Base-by-base conservation (phyloP, 75 land plant species). In the Larix kaempferi region DNA sequence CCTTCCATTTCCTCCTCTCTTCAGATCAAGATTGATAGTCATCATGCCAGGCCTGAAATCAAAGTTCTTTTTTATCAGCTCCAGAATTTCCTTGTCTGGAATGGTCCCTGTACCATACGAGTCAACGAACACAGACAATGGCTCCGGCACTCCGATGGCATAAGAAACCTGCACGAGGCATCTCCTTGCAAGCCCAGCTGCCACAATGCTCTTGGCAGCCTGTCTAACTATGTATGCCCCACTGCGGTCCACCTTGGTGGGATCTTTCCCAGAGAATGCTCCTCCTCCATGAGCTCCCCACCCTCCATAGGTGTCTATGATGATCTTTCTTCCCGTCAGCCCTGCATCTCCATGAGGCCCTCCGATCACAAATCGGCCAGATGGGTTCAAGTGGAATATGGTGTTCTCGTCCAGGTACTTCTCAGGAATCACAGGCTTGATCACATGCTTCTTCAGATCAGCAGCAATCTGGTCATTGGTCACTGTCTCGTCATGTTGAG, bases 71-170 rank as follows among this genome's bases (percentile, higher is more conserved):
- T 92, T 92, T 57, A 92, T 90, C 49, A 91, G 82, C 88, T 88
- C 74, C 79, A 91, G 73, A 19, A 91, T 89, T 76, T 89, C 89
- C 57, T 81, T 84, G 82, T 91, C 91, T 6, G 85, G 89, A 78
- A 91, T 91, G 81, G 81, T 89, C 16, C 91, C 94, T 4, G 91
- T 91, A 21, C 84, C 84, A 73, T 91, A 89, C 15, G 91, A 82
- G 77, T 91, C 91, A 39, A 91, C 89, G 57, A 91, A 91, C 56
- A 91, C 89, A 1, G 94, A 91, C 26, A 91, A 80, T 1, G 94
- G 94, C 81, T 91, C 91, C 0, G 92, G 91, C 37, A 91, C 91
- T 57, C 94, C 94, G 74, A 91, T 91, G 76, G 94, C 94, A 59
- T 91, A 91, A 1, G 94, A 91, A 14, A 91, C 91, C 88, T 91